phyloP scores from a whole-genome alignment of 768 basidiomycete genomes.

The Nidularia pulvinata region DNA sequence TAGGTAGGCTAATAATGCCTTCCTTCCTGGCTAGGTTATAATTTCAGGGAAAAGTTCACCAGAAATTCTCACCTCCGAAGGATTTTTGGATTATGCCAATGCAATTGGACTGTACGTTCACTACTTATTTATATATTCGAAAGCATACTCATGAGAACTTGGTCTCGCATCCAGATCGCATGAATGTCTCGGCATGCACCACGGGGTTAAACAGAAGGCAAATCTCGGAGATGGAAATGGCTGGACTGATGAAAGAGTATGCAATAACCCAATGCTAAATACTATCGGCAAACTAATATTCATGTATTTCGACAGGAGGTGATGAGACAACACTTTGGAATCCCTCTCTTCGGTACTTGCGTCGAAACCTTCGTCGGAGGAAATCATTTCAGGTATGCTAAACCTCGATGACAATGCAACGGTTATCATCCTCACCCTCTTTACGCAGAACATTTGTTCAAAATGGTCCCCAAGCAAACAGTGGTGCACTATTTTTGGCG shows the following conservation, averaged over 20 bases:
- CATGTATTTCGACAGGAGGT: constrained; percentile 48
- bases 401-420: too few relatives aligned
- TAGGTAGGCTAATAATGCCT: not conserved
- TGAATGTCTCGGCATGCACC: constrained; percentile 69
- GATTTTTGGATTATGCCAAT: constrained; percentile 49
- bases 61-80: constrained; percentile 40
- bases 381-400: constrained; percentile 53
- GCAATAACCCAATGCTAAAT: not conserved
- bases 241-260: constrained; percentile 33
- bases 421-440: too few relatives aligned
- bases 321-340: constrained; percentile 65
- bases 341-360: constrained; percentile 71
- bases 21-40: constrained; percentile 36
- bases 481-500: constrained; percentile 59
- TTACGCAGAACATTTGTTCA: constrained; percentile 4
- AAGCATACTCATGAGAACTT: not conserved
- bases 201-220: constrained; percentile 54
- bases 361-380: constrained; percentile 69
- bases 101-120: constrained; percentile 51
- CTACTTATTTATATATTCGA: constrained; percentile 2
- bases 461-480: constrained; percentile 37
- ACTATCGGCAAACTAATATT: not conserved
- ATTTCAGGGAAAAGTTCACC: constrained; percentile 55
- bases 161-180: constrained; percentile 24
- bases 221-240: constrained; percentile 74